Evolutionary conservation across 2,329 filamentous ascomycete genomes (phyloP).

Genomic region (Emmonsia crescens): DNA sequence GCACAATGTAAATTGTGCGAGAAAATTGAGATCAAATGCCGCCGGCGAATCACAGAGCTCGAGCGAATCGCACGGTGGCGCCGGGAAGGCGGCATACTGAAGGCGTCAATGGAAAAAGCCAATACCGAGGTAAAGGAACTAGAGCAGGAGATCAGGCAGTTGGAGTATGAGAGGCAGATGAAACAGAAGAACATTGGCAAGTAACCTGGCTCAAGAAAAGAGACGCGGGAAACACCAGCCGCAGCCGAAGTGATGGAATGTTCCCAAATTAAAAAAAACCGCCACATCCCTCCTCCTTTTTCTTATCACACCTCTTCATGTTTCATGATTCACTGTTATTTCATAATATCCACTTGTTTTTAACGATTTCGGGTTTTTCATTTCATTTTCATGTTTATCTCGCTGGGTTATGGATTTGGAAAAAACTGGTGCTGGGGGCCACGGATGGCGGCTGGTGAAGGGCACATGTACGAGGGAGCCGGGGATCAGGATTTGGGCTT

Average conservation of each 20-base stretch:
- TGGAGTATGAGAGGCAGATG: slow-evolving; percentile 46
- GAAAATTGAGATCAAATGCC: slow-evolving; percentile 75
- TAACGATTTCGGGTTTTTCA: slow-evolving; percentile 5
- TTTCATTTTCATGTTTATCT: slow-evolving; percentile 6
- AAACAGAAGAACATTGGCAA: slow-evolving; percentile 25
- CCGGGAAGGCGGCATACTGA: slow-evolving; percentile 52
- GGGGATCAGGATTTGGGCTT: slow-evolving; percentile 13
- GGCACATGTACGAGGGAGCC: slow-evolving; percentile 2
- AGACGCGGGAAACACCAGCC: not conserved
- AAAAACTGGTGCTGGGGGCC: not conserved
- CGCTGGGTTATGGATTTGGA: slow-evolving; percentile 2
- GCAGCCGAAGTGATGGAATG: not conserved
- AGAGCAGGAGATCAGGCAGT: slow-evolving; percentile 55
- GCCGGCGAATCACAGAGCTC: slow-evolving; percentile 62
- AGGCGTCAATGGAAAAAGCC: slow-evolving; percentile 54
- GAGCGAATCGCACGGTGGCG: slow-evolving; percentile 68
- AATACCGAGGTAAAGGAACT: slow-evolving; percentile 62
- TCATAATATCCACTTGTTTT: slow-evolving; percentile 14
- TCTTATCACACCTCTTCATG: not conserved
- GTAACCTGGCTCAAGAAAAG: slow-evolving; percentile 9
- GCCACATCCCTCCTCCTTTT: not conserved
- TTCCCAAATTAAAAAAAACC: not conserved
- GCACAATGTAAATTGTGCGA: slow-evolving; percentile 75
- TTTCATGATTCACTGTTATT: slow-evolving; percentile 4
- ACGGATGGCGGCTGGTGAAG: slow-evolving; percentile 3